These are phyloP conservation scores for Phytophthora meadii DNA, from an alignment of 352 stramenopile species.

Conservation along the genomic window DNA sequence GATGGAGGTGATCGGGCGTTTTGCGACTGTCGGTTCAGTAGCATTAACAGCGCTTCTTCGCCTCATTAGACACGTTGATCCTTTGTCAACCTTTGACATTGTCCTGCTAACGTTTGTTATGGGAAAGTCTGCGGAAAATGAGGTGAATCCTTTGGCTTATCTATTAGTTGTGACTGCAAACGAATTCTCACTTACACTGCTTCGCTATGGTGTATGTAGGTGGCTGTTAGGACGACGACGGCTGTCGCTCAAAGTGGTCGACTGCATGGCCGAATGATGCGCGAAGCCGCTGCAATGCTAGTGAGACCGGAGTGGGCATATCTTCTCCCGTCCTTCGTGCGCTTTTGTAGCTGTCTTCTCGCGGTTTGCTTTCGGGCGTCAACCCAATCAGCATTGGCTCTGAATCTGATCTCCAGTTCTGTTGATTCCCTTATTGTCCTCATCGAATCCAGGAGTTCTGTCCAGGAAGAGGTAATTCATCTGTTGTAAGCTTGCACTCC, in stretches of 20 bases:
- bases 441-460: constrained; percentile 44
- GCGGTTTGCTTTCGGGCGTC: constrained; percentile 51
- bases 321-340: constrained; percentile 54
- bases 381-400: constrained; percentile 40
- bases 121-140: constrained; percentile 68
- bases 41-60: constrained; percentile 56
- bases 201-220: constrained; percentile 32
- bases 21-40: constrained; percentile 56
- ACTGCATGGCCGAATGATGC: constrained; percentile 42
- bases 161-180: neutral
- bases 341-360: constrained; percentile 64
- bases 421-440: constrained; percentile 47
- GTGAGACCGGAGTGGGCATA: constrained; percentile 51
- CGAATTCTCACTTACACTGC: constrained; percentile 3
- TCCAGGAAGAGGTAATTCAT: constrained; percentile 64
- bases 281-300: constrained; percentile 37
- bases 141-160: constrained; percentile 32
- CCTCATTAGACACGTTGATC: constrained; percentile 51
- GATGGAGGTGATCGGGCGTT: constrained; percentile 75
- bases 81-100: constrained; percentile 65
- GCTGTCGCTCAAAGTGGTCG: constrained; percentile 47
- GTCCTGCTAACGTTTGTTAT: constrained; percentile 69
- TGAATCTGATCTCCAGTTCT: constrained; percentile 48
- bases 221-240: constrained; percentile 53
- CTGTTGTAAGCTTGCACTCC: neutral